Percentiles rank a stretch among this genome's conserved stretches.
These are phyloP conservation scores for Epichloe uncinata DNA, from an alignment of 2,329 filamentous ascomycete genomes.

Conservation along the genomic window DNA sequence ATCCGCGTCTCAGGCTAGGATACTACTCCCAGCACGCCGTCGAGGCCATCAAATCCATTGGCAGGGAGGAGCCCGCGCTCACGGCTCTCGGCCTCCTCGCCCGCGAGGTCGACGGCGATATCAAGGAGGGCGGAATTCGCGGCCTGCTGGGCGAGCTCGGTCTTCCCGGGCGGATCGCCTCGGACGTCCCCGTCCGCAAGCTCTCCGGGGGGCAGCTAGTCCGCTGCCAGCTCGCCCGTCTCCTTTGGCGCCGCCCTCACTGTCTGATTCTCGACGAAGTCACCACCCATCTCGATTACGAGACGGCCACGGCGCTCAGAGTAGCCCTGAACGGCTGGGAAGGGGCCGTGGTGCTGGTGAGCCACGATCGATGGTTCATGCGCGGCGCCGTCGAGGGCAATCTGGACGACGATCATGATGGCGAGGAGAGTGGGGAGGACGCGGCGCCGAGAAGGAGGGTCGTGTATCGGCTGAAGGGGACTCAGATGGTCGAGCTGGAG, in stretches of 20 bases:
- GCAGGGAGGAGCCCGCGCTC: slow-evolving; percentile 32
- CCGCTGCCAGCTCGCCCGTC: slow-evolving; percentile 47
- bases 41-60: slow-evolving; percentile 48
- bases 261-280: slow-evolving; percentile 68
- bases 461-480: slow-evolving; percentile 47
- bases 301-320: slow-evolving; percentile 62
- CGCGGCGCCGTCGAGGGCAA: slow-evolving; percentile 45
- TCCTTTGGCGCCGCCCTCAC: slow-evolving; percentile 58
- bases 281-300: slow-evolving; percentile 73
- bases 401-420: slow-evolving; percentile 24
- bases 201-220: slow-evolving; percentile 72
- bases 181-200: slow-evolving; percentile 58
- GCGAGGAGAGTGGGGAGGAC: slow-evolving; percentile 24
- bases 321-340: slow-evolving; percentile 53
- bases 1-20: slow-evolving; percentile 56
- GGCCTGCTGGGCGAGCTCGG: slow-evolving; percentile 55
- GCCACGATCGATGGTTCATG: slow-evolving; percentile 74
- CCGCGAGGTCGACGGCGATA: slow-evolving; percentile 33
- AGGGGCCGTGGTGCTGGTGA: slow-evolving; percentile 64
- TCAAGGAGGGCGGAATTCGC: slow-evolving; percentile 55
- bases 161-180: slow-evolving; percentile 54
- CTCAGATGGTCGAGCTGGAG: slow-evolving; percentile 40
- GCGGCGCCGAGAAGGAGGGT: slow-evolving; percentile 32
- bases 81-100: slow-evolving; percentile 55
- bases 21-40: slow-evolving; percentile 76